Percentiles rank a stretch among this genome's conserved stretches.
phyloP scores from a whole-genome alignment of 805 yeast genomes.

The Ogataea paradorogensis region DNA sequence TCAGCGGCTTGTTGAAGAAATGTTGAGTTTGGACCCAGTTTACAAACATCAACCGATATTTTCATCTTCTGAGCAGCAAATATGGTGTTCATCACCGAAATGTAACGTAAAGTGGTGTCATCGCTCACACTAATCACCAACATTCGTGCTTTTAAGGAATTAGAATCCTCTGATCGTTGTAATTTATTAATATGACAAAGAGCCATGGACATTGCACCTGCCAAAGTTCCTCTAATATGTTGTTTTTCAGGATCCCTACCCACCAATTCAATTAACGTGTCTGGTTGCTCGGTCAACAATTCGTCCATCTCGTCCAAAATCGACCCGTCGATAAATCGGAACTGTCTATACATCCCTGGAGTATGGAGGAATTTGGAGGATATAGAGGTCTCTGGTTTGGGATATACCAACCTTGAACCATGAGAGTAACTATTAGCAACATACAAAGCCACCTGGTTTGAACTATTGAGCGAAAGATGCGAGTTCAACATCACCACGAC shows the following conservation, averaged over 20 bases:
- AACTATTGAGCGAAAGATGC: slow-evolving; percentile 79
- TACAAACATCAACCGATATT: slow-evolving; percentile 87
- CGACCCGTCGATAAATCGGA: slow-evolving; percentile 71
- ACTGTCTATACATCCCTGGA: slow-evolving; percentile 79
- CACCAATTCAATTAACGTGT: slow-evolving; percentile 20
- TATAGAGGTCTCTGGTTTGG: slow-evolving; percentile 33
- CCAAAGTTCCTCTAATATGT: slow-evolving; percentile 47
- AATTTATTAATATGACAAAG: slow-evolving; percentile 74
- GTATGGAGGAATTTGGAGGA: slow-evolving; percentile 36
- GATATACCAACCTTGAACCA: slow-evolving; percentile 71
- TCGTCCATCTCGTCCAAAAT: slow-evolving; percentile 57
- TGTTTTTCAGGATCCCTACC: slow-evolving; percentile 18
- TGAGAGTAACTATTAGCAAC: slow-evolving; percentile 58
- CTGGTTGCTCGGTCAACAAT: slow-evolving; percentile 37
- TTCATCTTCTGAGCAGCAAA: slow-evolving; percentile 94
- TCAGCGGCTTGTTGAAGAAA: slow-evolving; percentile 95
- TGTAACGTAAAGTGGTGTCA: slow-evolving; percentile 77
- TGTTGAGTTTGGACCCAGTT: slow-evolving; percentile 67
- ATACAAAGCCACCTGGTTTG: slow-evolving; percentile 79
- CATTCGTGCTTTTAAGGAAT: slow-evolving; percentile 61
- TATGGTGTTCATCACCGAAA: slow-evolving; percentile 91
- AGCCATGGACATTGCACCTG: slow-evolving; percentile 82
- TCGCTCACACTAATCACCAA: slow-evolving; percentile 64
- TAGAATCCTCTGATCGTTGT: slow-evolving; percentile 45
- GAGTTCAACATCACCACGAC: slow-evolving; percentile 79